Evolutionary conservation across 129 eudicot species (phyloP).

Genomic region (Helianthus tuberosus): DNA sequence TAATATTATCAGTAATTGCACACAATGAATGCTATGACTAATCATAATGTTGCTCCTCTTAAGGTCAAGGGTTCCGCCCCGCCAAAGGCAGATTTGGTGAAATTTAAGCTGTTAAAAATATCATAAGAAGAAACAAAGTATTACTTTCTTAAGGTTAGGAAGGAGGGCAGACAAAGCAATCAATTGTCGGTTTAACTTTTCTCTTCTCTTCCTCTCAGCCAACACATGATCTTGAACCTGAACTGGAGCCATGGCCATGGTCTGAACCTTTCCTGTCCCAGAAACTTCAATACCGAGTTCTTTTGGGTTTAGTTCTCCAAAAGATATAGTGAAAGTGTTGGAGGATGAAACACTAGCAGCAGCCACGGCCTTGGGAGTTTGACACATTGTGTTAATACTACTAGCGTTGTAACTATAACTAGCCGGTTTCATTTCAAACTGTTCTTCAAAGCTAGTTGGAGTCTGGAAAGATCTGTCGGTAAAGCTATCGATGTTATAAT

Average conservation of each 20-base stretch:
- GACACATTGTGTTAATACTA: background rate
- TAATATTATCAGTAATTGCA: too few species aligned
- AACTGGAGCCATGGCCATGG: background rate
- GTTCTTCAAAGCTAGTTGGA: slow-evolving; percentile 6
- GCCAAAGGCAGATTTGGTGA: too few species aligned
- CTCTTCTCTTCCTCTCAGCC: slow-evolving; percentile 29
- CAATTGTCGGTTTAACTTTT: slow-evolving; percentile 20
- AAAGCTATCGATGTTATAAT: background rate
- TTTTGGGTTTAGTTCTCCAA: slow-evolving; percentile 24
- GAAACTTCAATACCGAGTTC: background rate
- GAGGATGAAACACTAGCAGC: slow-evolving; percentile 7
- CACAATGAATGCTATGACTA: background rate
- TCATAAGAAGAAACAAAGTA: background rate
- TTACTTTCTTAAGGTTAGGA: slow-evolving; percentile 38
- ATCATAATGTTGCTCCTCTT: background rate
- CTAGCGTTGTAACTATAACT: background rate
- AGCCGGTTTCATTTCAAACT: background rate
- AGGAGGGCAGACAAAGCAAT: slow-evolving; percentile 34
- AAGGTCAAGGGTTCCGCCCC: too few species aligned
- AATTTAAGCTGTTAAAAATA: background rate
- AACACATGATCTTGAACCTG: slow-evolving; percentile 21
- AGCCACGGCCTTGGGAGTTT: background rate
- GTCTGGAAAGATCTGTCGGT: background rate
- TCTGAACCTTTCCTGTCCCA: background rate
- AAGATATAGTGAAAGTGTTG: slow-evolving; percentile 25